phyloP scores from a whole-genome alignment of 495 filamentous ascomycete genomes.

The Astrocystis sublimbata region DNA sequence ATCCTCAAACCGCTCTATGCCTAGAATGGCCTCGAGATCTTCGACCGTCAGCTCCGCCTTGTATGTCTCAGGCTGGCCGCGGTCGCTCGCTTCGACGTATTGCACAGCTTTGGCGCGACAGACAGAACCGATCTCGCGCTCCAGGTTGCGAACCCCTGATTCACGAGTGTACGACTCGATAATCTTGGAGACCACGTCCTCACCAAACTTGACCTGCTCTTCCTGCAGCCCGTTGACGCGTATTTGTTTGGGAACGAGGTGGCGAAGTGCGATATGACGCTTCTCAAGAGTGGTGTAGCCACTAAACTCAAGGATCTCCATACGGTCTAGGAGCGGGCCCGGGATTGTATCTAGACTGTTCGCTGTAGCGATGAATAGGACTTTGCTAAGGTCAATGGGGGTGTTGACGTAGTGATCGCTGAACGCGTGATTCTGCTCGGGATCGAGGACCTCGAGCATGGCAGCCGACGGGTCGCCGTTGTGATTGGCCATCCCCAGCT shows the following conservation, averaged over 20 bases:
- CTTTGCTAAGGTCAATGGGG: constrained; percentile 92
- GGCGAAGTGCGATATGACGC: constrained; percentile 87
- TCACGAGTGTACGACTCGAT: constrained; percentile 96
- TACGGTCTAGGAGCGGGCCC: constrained; percentile 88
- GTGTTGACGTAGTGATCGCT: constrained; percentile 96
- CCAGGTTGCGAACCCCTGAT: constrained; percentile 94
- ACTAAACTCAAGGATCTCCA: constrained; percentile 90
- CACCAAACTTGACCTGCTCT: constrained; percentile 70
- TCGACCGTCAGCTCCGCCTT: constrained; percentile 69
- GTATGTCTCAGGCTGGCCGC: constrained; percentile 67
- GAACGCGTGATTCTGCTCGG: constrained; percentile 95
- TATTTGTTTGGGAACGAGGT: constrained; percentile 94
- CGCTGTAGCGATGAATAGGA: constrained; percentile 98
- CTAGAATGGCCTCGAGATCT: constrained; percentile 87
- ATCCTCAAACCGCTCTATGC: constrained; percentile 91
- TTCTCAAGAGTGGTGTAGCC: constrained; percentile 99
- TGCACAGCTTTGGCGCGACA: constrained; percentile 95
- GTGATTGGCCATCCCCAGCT: constrained; percentile 87
- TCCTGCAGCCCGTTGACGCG: constrained; percentile 70
- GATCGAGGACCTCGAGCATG: constrained; percentile 97
- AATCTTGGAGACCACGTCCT: constrained; percentile 88
- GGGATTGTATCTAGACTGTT: constrained; percentile 97
- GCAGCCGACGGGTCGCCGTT: constrained; percentile 98
- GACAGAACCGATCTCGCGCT: constrained; percentile 92
- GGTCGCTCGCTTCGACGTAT: constrained; percentile 84